Evolutionary conservation across 441 rosid species (phyloP).

Genomic region (Populus hybrid): DNA sequence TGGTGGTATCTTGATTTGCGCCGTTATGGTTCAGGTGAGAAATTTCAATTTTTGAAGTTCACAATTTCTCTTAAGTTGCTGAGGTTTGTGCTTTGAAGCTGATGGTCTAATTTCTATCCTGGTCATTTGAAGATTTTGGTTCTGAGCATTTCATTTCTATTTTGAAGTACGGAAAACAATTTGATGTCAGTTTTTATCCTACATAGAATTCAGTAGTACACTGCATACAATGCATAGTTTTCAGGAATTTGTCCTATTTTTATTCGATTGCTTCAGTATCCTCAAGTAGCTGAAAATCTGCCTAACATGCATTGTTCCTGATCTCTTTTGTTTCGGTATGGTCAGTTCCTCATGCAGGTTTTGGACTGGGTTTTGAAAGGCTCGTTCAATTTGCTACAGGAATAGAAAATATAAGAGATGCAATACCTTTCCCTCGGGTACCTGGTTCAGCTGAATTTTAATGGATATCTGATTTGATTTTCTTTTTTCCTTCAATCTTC

Average conservation of each 20-base stretch:
- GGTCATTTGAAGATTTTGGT: neutral
- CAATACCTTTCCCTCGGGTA: constrained; percentile 83
- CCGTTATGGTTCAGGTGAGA: constrained; percentile 87
- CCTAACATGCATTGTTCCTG: neutral
- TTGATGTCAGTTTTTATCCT: neutral
- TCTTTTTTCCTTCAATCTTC: neutral
- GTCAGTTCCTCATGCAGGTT: constrained; percentile 96
- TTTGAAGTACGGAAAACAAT: neutral
- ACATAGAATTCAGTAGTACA: neutral
- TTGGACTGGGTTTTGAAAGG: constrained; percentile 92
- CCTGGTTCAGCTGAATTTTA: constrained; percentile 95
- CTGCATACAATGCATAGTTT: neutral
- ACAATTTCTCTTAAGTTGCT: neutral
- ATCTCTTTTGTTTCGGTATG: constrained; percentile 9
- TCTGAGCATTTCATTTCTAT: neutral
- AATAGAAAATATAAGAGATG: constrained; percentile 85
- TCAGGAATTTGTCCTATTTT: neutral
- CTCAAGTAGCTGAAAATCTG: neutral
- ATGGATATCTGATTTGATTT: neutral
- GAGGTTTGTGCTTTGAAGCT: neutral
- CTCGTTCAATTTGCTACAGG: constrained; percentile 95
- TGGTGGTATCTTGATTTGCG: constrained; percentile 99
- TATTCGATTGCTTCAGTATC: neutral
- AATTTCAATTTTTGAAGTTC: neutral
- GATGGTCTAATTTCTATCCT: neutral